phyloP scores from a whole-genome alignment of 257 asterid genomes.

The Catharanthus roseus region DNA sequence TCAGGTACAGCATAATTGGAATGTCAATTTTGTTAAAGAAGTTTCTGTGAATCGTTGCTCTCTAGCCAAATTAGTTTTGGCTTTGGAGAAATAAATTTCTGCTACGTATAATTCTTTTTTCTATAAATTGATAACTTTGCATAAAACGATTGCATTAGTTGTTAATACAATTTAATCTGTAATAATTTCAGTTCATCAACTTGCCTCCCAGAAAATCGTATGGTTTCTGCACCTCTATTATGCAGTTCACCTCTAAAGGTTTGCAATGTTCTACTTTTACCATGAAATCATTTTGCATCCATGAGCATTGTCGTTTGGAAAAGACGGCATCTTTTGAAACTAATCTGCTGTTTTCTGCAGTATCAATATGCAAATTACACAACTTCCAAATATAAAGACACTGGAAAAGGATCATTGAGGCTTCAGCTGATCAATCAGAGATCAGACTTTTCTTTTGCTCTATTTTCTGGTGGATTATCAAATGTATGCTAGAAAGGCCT shows the following conservation, averaged over 20 bases:
- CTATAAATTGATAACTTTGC: neutral
- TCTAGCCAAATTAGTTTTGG: neutral
- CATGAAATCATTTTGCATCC: neutral
- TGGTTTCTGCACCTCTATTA: conserved; percentile 60
- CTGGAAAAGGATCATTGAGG: conserved; percentile 75
- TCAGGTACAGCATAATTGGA: conserved; percentile 45
- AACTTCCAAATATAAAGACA: conserved; percentile 49
- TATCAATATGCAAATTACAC: conserved; percentile 75
- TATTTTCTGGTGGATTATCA: conserved; percentile 82
- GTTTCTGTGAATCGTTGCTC: neutral
- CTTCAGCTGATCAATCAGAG: conserved; percentile 86
- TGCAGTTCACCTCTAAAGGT: conserved; percentile 96
- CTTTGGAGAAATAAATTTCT: neutral
- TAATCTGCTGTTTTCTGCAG: conserved; percentile 36
- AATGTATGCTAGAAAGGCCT: conserved; percentile 32
- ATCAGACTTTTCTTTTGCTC: conserved; percentile 78
- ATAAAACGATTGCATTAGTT: neutral
- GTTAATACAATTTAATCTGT: neutral
- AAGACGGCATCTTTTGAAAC: neutral
- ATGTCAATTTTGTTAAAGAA: conserved; percentile 6
- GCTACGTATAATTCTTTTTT: too few relatives aligned
- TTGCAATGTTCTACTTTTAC: conserved; percentile 13
- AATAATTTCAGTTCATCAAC: conserved; percentile 51
- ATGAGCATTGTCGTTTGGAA: neutral
- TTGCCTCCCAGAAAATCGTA: conserved; percentile 63